Evolutionary conservation across 1,284 basidiomycete genomes (phyloP).

Genomic region (Ustilago loliicola): DNA sequence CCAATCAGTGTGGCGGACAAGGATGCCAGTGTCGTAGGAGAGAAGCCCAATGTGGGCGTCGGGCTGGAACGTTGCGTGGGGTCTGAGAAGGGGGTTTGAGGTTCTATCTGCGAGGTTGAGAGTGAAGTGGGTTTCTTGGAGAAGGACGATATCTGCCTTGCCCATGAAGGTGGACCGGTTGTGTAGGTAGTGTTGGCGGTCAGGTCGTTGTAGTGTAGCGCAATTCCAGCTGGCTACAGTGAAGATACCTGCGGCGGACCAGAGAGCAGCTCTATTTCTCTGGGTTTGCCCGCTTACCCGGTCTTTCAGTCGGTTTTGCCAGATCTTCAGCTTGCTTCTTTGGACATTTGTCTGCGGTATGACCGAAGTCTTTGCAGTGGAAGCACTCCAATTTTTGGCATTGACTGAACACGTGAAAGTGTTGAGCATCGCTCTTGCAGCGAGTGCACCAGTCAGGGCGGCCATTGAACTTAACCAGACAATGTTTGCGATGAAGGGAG

Average conservation of each 20-base stretch:
- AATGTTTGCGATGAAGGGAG: neutral
- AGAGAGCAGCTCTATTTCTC: neutral
- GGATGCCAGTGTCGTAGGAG: conserved; percentile 7
- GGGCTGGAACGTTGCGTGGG: neutral
- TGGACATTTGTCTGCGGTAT: conserved; percentile 1
- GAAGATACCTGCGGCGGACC: neutral
- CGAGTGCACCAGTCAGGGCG: conserved; percentile 5
- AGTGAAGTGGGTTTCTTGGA: neutral
- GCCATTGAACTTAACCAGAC: conserved; percentile 5
- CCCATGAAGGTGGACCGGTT: conserved; percentile 1
- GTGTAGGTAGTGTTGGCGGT: conserved; percentile 1
- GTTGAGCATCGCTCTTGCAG: conserved; percentile 7
- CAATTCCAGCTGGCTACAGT: conserved; percentile 15
- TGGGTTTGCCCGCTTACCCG: neutral
- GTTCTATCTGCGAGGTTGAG: neutral
- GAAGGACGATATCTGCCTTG: conserved; percentile 12
- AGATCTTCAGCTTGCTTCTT: neutral
- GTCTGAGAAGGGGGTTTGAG: conserved; percentile 9
- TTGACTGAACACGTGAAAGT: neutral
- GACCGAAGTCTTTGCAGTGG: conserved; percentile 4
- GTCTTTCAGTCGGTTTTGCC: neutral
- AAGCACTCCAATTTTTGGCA: conserved; percentile 8
- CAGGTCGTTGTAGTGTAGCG: neutral
- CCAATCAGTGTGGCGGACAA: conserved; percentile 9
- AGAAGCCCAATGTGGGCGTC: neutral